Base-by-base conservation (phyloP, 768 basidiomycete genomes). In the Boletus patriciae region DNA sequence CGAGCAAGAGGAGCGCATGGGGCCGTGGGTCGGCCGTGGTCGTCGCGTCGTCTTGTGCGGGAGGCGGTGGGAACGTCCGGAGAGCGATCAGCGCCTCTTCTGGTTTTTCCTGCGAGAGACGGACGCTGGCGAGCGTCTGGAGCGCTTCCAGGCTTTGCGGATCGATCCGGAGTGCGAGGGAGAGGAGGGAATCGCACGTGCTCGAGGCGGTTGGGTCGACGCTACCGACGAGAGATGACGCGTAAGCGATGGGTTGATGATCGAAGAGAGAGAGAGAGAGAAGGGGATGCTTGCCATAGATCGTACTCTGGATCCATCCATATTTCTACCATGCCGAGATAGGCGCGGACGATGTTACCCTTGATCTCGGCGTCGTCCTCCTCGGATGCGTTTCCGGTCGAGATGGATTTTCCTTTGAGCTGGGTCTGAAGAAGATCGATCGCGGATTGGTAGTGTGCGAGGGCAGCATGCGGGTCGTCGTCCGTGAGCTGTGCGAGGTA, bases 271-370 rank as follows among this genome's bases (percentile, higher is more conserved):
- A 6, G 19, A 21, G 33, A 68, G 23, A n/a, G n/a, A n/a, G n/a
- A n/a, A n/a, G 33, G 55, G 4, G 18, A 29, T 34, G 68, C 84
- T 49, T 64, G 88, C 94, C 94, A 95, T 48, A 96, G 77, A 78
- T 95, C 92, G 62, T 88, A 87, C 2, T 81, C 80, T 31, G 89
- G 89, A 65, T 94, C 90, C 93, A 97, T 96, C 94, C 94, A 97
- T 16, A 95, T 90, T 69, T 96, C 94, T 25, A 95, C 88, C 81
- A 94, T 94, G 9, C 88, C 89, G 31, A 94, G 80, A 21, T 94
- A 79, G 9, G 91, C 92, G 40, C 88, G 79, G 12, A 94, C 86
- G 54, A 88, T 85, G 66, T 84, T 90, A 33, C 72, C 80, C 66
- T 78, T 85, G 46, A 85, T 69, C 62, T 90, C 87, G 3, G 76